Conservation (phyloP, 2,329 filamentous ascomycete genomes). For the Colletotrichum sp. region DNA sequence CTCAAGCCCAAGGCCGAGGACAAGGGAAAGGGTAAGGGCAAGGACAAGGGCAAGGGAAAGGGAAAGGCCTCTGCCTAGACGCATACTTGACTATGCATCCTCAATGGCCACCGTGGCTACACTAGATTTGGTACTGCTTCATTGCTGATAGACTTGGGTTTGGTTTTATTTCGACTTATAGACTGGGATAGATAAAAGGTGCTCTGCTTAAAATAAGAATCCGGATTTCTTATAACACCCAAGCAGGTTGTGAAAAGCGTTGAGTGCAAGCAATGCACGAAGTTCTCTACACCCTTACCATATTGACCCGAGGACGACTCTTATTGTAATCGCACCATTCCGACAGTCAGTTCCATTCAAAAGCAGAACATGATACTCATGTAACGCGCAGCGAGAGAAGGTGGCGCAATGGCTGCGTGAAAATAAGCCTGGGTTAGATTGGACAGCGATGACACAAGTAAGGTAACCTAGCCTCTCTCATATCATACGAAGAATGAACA, state of each 20-base stretch:
- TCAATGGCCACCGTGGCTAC: background rate
- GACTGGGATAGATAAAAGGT: background rate
- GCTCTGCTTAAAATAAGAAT: background rate
- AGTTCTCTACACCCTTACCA: background rate
- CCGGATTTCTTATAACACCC: background rate
- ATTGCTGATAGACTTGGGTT: background rate
- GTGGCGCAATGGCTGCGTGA: background rate
- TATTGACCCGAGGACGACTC: background rate
- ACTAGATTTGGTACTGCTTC: background rate
- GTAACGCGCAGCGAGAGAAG: fast-evolving
- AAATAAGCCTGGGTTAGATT: background rate
- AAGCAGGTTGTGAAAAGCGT: background rate
- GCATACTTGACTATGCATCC: background rate
- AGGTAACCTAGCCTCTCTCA: fast-evolving
- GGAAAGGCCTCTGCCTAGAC: background rate
- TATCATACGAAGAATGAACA: background rate
- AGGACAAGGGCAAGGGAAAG: background rate
- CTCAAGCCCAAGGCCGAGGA: background rate
- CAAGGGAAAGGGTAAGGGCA: background rate
- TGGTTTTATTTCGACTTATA: background rate
- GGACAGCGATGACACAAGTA: fast-evolving
- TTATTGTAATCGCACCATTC: fast-evolving
- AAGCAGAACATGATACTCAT: background rate
- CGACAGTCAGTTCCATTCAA: fast-evolving
- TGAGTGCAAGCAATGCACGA: background rate